Base-by-base conservation (phyloP, 2,329 filamentous ascomycete genomes). In the Pseudomassariella vexata region DNA sequence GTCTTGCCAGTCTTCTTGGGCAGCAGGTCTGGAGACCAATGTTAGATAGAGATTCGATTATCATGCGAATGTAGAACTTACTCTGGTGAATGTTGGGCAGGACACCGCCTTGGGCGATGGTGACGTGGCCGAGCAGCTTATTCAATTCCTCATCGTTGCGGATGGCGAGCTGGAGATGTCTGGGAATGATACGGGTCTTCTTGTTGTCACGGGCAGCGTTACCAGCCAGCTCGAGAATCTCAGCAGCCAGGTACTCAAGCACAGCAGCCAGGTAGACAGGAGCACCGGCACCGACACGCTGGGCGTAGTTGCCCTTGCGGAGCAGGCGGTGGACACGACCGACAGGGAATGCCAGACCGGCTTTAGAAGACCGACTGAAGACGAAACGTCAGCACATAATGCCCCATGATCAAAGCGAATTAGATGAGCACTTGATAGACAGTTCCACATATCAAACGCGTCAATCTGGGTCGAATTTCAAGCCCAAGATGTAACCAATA, bases 151-250 rank as follows among this genome's bases (percentile, higher is more conserved):
- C 90, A 66, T 96, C 90, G 73, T 95, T 95, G 59, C 92, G 83
- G 74, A 98, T 98, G 68, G 92, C 92, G 53, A 98, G 87, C 75
- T 98, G 92, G 28, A 98, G 80, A 69, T 98, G 92, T 68, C 92
- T 88, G 47, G 92, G 92, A 41, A 96, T 98, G 73, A 98, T 98
- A 84, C 92, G 89, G 47, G 90, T 98, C 85, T 96, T 96, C 86
- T 98, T 98, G 82, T 96, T 95, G 73, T 98, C 92, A 55, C 92
- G 90, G 45, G 92, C 92, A 56, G 92, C 92, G 67, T 98, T 98
- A 55, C 92, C 92, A 64, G 92, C 92, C 70, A 98, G 73, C 72
- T 98, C 92, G 58, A 98, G 88, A 53, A 98, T 95, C 75, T 98
- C 92, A 48, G 92, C 92, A 51, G 92, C 90, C 39, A 98, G 84